Percentiles rank a stretch among this genome's conserved stretches.
Evolutionary conservation across 768 basidiomycete genomes (phyloP).

Genomic region (Amanita muscaria): DNA sequence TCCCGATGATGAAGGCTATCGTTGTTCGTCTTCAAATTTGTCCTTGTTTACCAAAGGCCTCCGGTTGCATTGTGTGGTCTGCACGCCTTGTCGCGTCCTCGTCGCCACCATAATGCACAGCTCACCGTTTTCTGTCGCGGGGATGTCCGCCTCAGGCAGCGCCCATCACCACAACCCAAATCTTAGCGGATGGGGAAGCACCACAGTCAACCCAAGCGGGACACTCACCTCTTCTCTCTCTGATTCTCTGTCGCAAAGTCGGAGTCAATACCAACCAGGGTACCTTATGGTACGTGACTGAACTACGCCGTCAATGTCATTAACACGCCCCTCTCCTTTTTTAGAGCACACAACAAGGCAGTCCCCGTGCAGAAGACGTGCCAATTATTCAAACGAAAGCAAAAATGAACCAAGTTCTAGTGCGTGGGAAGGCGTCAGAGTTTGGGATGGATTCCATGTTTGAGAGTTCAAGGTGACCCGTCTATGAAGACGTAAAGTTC

Average conservation of each 20-base stretch:
- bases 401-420: constrained; percentile 63
- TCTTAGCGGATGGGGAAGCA: constrained; percentile 40
- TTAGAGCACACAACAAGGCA: constrained; percentile 42
- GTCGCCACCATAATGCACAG: constrained; percentile 27
- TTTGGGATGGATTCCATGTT: constrained; percentile 87
- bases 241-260: constrained; percentile 63
- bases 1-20: no score
- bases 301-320: not conserved
- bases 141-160: constrained; percentile 45
- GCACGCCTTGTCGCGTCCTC: no score
- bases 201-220: constrained; percentile 30
- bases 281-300: constrained; percentile 59
- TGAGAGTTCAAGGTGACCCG: constrained; percentile 50
- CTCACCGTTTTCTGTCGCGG: constrained; percentile 48
- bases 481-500: not conserved
- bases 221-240: constrained; percentile 44
- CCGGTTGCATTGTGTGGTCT: no score
- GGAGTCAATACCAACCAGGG: constrained; percentile 73
- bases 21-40: no score
- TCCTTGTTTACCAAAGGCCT: no score
- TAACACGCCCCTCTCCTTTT: no score
- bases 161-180: constrained; percentile 42
- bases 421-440: constrained; percentile 55
- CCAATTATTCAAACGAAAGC: constrained; percentile 76
- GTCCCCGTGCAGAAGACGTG: constrained; percentile 61